phyloP scores from a whole-genome alignment of 2,329 filamentous ascomycete genomes.

The Aspergillus unguis region DNA sequence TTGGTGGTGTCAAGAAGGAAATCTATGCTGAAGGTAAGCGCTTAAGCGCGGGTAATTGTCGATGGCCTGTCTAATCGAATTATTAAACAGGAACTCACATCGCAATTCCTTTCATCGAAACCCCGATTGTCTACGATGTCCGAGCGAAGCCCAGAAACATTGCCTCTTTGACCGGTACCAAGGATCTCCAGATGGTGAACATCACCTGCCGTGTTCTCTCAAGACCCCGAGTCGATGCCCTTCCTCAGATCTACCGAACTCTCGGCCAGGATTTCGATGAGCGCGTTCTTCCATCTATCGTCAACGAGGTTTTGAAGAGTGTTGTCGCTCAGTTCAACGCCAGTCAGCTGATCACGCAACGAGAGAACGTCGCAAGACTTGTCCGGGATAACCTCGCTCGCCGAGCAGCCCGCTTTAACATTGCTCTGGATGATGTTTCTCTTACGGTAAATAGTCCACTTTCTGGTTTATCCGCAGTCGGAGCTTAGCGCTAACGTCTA shows the following conservation, averaged over 20 bases:
- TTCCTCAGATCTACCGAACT: slow-evolving; percentile 96
- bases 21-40: slow-evolving; percentile 85
- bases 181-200: slow-evolving; percentile 99
- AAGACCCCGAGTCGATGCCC: slow-evolving; percentile 76
- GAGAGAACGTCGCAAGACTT: slow-evolving; percentile 89
- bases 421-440: slow-evolving; percentile 94
- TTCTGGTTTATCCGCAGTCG: background rate
- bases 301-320: slow-evolving; percentile 98
- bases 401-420: slow-evolving; percentile 94
- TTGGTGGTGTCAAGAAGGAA: slow-evolving; percentile 90
- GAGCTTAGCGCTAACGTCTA: slow-evolving; percentile 4
- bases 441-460: slow-evolving; percentile 66
- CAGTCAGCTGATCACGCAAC: slow-evolving; percentile 95
- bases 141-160: slow-evolving; percentile 96
- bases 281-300: slow-evolving; percentile 91
- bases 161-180: slow-evolving; percentile 93
- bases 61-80: background rate
- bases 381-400: slow-evolving; percentile 90
- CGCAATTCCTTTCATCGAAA: slow-evolving; percentile 94
- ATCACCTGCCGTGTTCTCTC: slow-evolving; percentile 99
- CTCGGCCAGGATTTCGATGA: slow-evolving; percentile 96
- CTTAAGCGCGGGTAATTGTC: background rate
- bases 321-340: slow-evolving; percentile 99
- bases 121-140: slow-evolving; percentile 93
- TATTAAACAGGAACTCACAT: slow-evolving; percentile 75